Base-by-base conservation (phyloP, 192 early-diverging fungal genomes). In the Coemansia sp. region DNA sequence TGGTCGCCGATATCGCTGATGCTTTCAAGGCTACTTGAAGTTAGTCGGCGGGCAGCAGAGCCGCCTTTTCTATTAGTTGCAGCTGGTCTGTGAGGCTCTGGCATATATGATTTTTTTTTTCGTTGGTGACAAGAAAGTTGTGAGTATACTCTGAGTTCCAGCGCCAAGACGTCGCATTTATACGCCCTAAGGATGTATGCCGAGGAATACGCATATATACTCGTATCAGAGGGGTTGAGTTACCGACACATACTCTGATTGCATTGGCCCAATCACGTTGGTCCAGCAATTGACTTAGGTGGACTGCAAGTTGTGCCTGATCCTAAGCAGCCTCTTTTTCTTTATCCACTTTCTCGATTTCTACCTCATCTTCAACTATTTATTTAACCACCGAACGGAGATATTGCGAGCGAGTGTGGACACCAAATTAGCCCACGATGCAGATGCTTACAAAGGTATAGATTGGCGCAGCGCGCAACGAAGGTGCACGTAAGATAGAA, bases 381-480 rank as follows among this genome's bases (percentile, higher is more conserved):
- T 53, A 13, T 53, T 29, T 53, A 52, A 20, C 16, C 52, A 12
- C 24, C 52, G 12, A 29, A 13, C 27, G 1, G 52, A 53, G 52
- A 53, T 13, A 53, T 53, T 15, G 52, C 15, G 39, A 64, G 47
- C 29, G 24, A 39, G 18, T 20, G 27, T 47, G 37, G 7, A 47
- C 40, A 34, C 18, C 18, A 64, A 63, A 60, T 22, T 61, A 39
- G 37, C 50, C 40, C 66, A 86, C 72, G 73, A 91, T 91, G 89
- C 89, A 89, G 87, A 88, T 91, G 88, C 86, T 91, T 65, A 91
- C 88, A 82, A 91, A 91, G 86, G 89, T 89, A 82, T 30, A 34
- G 53, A 56, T 56, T 56, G 7, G 30, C 53, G 15, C 3, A 32
- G 29, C 12, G 15, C 5, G 29, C 27, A 12, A 30, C 29, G 11